phyloP scores from a whole-genome alignment of 2,329 filamentous ascomycete species.

The Microsporum audouinii region DNA sequence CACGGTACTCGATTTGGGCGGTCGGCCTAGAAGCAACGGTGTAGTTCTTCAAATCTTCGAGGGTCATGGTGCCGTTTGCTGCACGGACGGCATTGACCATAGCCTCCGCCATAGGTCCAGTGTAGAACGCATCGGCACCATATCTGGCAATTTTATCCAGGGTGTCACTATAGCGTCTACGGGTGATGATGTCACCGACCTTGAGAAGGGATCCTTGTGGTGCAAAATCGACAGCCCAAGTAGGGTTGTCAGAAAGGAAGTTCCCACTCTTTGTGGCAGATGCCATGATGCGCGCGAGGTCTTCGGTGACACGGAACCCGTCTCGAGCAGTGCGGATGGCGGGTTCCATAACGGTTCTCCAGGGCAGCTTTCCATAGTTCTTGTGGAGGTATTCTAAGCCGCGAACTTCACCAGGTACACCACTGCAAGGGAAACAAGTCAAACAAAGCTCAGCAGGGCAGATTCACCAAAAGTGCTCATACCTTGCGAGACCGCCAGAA shows the following conservation, averaged over 20 bases:
- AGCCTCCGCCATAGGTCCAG: conserved; percentile 58
- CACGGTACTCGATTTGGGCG: conserved; percentile 54
- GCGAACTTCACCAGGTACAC: conserved; percentile 50
- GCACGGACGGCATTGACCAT: conserved; percentile 59
- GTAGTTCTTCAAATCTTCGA: conserved; percentile 67
- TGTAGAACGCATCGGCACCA: conserved; percentile 65
- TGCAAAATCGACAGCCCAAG: conserved; percentile 81
- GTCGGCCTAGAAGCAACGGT: conserved; percentile 53
- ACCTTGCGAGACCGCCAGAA: conserved; percentile 58
- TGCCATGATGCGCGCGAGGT: conserved; percentile 64
- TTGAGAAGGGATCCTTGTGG: conserved; percentile 63
- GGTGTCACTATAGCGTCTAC: conserved; percentile 68
- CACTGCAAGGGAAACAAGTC: conserved; percentile 28
- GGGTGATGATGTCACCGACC: conserved; percentile 65
- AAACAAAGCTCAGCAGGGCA: not conserved
- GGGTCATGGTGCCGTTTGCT: conserved; percentile 71
- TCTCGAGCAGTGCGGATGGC: conserved; percentile 61
- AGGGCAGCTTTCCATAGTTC: conserved; percentile 50
- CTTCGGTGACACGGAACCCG: conserved; percentile 62
- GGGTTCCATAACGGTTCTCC: conserved; percentile 61
- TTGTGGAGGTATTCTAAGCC: conserved; percentile 69
- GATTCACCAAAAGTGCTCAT: conserved; percentile 3
- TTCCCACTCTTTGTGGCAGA: conserved; percentile 40
- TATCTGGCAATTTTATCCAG: conserved; percentile 63
- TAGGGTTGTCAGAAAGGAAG: conserved; percentile 62